Percentiles rank a stretch among this genome's conserved stretches.
Conservation (phyloP, 1,284 basidiomycete genomes). For the Tetrapyrgos nigripes region DNA sequence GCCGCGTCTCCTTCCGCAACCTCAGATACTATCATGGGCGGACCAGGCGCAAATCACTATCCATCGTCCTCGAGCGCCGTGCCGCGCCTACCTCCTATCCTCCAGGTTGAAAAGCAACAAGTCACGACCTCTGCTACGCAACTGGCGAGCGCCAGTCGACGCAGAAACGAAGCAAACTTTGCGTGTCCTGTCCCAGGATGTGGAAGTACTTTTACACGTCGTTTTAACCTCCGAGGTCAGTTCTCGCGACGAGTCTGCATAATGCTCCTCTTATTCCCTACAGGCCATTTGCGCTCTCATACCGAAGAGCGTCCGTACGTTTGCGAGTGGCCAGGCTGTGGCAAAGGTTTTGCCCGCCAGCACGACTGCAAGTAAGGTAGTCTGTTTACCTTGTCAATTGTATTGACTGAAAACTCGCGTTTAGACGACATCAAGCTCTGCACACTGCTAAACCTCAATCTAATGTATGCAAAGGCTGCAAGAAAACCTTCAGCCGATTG, state of each 20-base stretch:
- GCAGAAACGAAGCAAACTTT: conserved; percentile 91
- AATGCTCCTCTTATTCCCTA: conserved; percentile 35
- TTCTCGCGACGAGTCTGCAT: conserved; percentile 20
- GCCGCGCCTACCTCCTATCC: conserved; percentile 78
- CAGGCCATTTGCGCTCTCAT: conserved; percentile 94
- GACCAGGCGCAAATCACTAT: conserved; percentile 58
- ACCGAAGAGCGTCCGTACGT: conserved; percentile 95
- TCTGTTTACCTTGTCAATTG: conserved; percentile 12
- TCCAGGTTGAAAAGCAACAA: conserved; percentile 90
- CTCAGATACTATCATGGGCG: conserved; percentile 26
- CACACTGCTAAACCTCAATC: conserved; percentile 85
- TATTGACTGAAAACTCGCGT: conserved; percentile 13
- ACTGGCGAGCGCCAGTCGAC: conserved; percentile 86
- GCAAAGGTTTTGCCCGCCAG: conserved; percentile 92
- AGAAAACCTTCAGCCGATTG: conserved; percentile 92
- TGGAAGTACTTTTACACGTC: conserved; percentile 91
- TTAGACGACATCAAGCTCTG: conserved; percentile 84
- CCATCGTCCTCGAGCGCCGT: conserved; percentile 56
- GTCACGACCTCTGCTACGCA: conserved; percentile 96
- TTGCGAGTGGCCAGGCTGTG: conserved; percentile 92
- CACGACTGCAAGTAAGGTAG: conserved; percentile 92
- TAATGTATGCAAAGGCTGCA: conserved; percentile 91
- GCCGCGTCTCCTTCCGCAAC: conserved; percentile 33
- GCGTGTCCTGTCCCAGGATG: conserved; percentile 95
- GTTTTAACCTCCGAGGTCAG: conserved; percentile 83